Evolutionary conservation across 1,139 yeast species (phyloP).

Genomic region (Nematodospora anomalae): DNA sequence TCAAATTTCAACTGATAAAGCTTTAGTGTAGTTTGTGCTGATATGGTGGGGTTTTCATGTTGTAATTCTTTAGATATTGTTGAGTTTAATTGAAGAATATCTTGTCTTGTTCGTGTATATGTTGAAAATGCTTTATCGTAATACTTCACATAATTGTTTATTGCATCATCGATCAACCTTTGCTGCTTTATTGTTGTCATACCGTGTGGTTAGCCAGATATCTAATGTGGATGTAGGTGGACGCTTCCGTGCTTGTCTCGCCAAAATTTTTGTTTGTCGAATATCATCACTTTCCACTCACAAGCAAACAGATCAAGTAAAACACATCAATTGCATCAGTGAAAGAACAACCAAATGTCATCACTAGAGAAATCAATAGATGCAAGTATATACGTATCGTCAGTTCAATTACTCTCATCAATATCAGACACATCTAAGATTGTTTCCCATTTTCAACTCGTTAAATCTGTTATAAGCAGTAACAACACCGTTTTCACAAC

Average conservation of each 20-base stretch:
- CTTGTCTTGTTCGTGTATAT: conserved; percentile 37
- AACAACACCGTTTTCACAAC: conserved; percentile 11
- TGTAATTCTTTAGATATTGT: conserved; percentile 15
- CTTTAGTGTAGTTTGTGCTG: conserved; percentile 11
- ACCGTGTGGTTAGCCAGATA: no score
- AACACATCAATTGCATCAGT: not conserved
- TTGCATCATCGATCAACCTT: conserved; percentile 32
- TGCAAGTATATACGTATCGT: conserved; percentile 12
- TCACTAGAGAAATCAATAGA: conserved; percentile 8
- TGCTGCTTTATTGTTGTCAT: conserved; percentile 10
- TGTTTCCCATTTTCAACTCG: conserved; percentile 2
- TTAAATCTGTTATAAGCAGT: not conserved
- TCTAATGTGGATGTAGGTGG: no score
- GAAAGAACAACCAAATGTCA: conserved; percentile 1
- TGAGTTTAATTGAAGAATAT: conserved; percentile 25
- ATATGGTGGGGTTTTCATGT: conserved; percentile 1
- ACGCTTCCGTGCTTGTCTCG: no score
- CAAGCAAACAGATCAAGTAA: conserved; percentile 2
- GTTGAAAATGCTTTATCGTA: conserved; percentile 36
- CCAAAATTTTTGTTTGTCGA: not conserved
- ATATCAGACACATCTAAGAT: not conserved
- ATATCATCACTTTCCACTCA: not conserved
- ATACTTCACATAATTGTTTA: conserved; percentile 30
- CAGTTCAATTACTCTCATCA: conserved; percentile 11
- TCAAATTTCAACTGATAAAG: conserved; percentile 27